These are phyloP conservation scores for Mangifera indica DNA, from an alignment of 345 rosid genomes.

Conservation along the genomic window DNA sequence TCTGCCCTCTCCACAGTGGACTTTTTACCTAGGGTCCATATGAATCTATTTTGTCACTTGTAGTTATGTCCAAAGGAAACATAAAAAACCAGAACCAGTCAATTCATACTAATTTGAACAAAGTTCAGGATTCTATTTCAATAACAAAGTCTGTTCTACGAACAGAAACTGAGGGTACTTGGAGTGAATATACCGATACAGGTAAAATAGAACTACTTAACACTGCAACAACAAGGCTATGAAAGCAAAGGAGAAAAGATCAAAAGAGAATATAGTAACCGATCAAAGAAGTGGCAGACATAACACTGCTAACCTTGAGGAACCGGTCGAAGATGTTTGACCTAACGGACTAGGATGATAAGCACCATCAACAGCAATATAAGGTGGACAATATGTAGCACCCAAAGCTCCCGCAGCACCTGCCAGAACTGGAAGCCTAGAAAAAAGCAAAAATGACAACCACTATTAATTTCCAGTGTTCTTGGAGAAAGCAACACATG, in stretches of 20 bases:
- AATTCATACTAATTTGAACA: no score
- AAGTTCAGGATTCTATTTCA: not conserved
- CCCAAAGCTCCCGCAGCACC: conserved; percentile 55
- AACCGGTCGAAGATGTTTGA: conserved; percentile 52
- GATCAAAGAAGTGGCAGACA: not conserved
- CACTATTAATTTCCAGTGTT: not conserved
- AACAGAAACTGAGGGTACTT: not conserved
- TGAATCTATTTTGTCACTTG: no score
- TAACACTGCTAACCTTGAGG: conserved; percentile 49
- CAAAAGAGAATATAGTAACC: not conserved
- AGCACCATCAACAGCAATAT: conserved; percentile 67
- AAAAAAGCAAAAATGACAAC: conserved; percentile 24
- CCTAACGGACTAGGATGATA: conserved; percentile 57
- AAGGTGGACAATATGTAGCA: conserved; percentile 72
- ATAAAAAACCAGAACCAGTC: no score
- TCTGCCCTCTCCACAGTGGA: no score
- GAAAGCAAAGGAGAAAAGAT: not conserved
- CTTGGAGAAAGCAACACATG: not conserved
- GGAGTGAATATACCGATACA: not conserved
- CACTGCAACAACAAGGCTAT: not conserved
- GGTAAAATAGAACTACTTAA: not conserved
- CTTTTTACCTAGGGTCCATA: no score
- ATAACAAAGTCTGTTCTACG: not conserved
- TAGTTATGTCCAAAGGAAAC: no score
- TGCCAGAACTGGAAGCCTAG: conserved; percentile 84